Conservation (phyloP, 1,139 yeast species). For the Suhomyces taliae region DNA sequence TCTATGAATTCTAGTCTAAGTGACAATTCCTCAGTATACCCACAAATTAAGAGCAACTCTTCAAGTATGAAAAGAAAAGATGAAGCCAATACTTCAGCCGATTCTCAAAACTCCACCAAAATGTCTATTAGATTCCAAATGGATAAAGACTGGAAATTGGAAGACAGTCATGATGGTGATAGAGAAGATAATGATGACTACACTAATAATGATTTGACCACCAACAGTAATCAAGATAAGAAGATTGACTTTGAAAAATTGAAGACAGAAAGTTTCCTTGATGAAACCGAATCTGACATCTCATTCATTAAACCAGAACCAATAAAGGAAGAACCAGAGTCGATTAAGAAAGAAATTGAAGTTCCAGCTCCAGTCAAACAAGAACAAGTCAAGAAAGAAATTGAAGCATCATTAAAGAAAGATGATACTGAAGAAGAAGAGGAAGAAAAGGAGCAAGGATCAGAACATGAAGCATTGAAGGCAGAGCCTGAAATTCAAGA, state of each 20-base stretch:
- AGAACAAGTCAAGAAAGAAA: neutral
- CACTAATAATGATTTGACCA: constrained; percentile 24
- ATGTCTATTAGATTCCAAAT: constrained; percentile 37
- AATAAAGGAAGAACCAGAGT: neutral
- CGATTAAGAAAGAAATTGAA: neutral
- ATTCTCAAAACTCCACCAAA: constrained; percentile 20
- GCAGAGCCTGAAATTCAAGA: constrained; percentile 3
- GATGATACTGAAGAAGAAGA: constrained; percentile 9
- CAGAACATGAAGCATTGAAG: neutral
- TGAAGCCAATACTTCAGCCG: constrained; percentile 4
- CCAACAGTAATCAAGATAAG: constrained; percentile 8
- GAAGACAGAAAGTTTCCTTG: constrained; percentile 6
- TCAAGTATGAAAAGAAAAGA: neutral
- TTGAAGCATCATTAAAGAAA: no score
- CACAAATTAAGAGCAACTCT: constrained; percentile 3
- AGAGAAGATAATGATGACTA: constrained; percentile 41
- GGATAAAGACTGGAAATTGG: constrained; percentile 43
- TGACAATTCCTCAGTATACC: neutral
- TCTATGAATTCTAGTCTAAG: constrained; percentile 6
- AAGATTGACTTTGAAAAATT: constrained; percentile 16
- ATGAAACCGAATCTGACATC: constrained; percentile 2
- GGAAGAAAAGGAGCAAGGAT: neutral
- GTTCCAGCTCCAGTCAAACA: neutral
- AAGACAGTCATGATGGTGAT: constrained; percentile 46
- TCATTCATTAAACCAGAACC: constrained; percentile 4